A percentile compares a stretch with the other conserved stretches of the same genome.
Evolutionary conservation across 768 basidiomycete species (phyloP).

Genomic region (Coprinopsis cinerea): DNA sequence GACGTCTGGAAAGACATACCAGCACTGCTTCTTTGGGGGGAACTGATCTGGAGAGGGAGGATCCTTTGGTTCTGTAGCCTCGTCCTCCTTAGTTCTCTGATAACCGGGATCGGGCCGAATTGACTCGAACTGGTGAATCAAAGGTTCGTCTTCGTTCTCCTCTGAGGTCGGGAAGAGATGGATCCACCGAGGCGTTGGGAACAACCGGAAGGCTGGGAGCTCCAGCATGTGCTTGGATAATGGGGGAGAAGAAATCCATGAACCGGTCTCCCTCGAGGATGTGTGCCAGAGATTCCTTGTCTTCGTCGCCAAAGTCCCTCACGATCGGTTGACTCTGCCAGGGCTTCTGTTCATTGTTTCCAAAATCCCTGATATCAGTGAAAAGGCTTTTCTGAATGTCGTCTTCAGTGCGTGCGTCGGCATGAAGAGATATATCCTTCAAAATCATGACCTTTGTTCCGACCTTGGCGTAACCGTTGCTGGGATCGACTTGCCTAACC

Average conservation of each 20-base stretch:
- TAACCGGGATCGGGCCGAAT: background rate
- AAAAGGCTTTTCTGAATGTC: slow-evolving; percentile 1
- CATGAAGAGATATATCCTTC: slow-evolving; percentile 4
- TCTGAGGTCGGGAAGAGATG: too few relatives aligned
- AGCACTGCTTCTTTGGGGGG: background rate
- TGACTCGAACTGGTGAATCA: too few relatives aligned
- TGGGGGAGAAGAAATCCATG: too few relatives aligned
- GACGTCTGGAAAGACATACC: background rate
- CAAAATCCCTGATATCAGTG: background rate
- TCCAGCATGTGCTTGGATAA: too few relatives aligned
- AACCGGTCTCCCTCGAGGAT: too few relatives aligned
- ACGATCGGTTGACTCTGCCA: background rate
- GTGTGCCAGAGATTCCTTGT: background rate
- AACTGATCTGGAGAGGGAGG: background rate
- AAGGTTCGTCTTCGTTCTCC: too few relatives aligned
- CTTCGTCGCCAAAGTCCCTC: background rate
- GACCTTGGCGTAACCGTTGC: background rate
- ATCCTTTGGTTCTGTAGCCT: background rate
- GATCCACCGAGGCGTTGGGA: too few relatives aligned
- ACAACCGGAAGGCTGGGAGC: too few relatives aligned
- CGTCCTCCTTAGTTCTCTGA: background rate
- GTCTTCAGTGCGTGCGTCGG: background rate
- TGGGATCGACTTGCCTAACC: background rate
- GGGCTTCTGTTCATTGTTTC: background rate
- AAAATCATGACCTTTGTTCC: background rate